Evolutionary conservation across 202 grass and related monocot species (phyloP), one percentile per base, ranked within the genome.

Genomic region (Eragrostis tef): DNA sequence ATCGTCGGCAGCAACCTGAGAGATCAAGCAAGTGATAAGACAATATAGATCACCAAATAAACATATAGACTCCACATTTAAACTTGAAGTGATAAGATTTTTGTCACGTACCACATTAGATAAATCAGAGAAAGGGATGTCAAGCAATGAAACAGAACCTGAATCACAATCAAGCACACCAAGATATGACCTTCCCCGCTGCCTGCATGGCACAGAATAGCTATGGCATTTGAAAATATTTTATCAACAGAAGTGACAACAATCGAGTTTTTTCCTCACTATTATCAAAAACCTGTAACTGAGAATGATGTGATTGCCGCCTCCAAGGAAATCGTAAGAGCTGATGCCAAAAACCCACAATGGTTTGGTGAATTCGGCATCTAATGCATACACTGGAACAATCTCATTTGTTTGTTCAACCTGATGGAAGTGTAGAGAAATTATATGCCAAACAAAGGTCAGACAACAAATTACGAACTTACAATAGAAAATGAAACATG

Each of bases 311-410:
- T 67, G 84, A 84, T 92, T 73, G 74, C 79, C 82, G 69, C 84
- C 86, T 45, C 87, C 86, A 79, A 91, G 83, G 90, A 98, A 98
- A 91, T 83, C 88, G 11, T 94, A 98, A 19, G 92, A 98, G 73
- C 76, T 94, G 62, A 91, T 93, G 79, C 92, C 94, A 83, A 89
- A 98, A 84, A 93, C 86, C 94, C 94, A 98, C 21, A 98, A 67
- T 63, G 94, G 92, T 48, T 76, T 88, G 73, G 94, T 92, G 77
- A 98, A 98, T 69, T 98, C 92, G 83, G 94, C 94, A 85, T 98
- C 88, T 20, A 98, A 58, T 22, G 81, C 48, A 89, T 93, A 89
- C 31, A 98, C 31, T 58, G 88, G 72, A 79, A 91, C 86, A 36
- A 88, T 78, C 79, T 94, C 92, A 82, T 91, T 94, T 70, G 83